phyloP scores from a whole-genome alignment of 495 filamentous ascomycete genomes.

The Annulohypoxylon maeteangense region DNA sequence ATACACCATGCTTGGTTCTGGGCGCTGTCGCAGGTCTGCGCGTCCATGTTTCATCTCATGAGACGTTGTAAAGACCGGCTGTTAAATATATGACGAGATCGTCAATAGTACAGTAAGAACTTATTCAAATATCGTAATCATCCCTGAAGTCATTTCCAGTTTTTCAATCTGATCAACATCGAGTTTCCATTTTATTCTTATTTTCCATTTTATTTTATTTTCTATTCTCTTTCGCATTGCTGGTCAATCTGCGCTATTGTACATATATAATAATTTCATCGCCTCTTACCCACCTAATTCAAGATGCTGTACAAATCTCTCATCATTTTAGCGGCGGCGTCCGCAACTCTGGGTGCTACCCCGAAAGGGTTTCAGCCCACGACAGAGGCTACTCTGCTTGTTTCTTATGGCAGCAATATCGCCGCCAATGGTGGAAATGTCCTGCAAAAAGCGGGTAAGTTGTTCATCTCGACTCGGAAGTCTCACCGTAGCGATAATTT shows the following conservation, averaged over 20 bases:
- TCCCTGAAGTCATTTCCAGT: slow-evolving; percentile 1
- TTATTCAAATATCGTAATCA: slow-evolving; percentile 36
- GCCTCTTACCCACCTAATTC: background rate
- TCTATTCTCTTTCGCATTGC: slow-evolving; percentile 35
- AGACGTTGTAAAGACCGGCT: slow-evolving; percentile 15
- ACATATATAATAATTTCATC: slow-evolving; percentile 16
- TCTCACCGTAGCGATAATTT: background rate
- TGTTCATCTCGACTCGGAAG: background rate
- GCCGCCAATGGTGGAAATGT: slow-evolving; percentile 48
- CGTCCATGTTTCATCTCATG: slow-evolving; percentile 34
- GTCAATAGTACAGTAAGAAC: slow-evolving; percentile 20
- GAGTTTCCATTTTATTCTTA: background rate
- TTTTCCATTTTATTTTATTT: background rate
- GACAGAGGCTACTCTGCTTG: slow-evolving; percentile 48
- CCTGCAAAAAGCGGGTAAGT: slow-evolving; percentile 48
- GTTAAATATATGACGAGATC: slow-evolving; percentile 15
- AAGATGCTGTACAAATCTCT: slow-evolving; percentile 51
- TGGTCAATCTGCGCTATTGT: slow-evolving; percentile 30
- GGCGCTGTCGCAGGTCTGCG: slow-evolving; percentile 41
- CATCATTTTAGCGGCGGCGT: slow-evolving; percentile 44
- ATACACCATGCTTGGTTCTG: slow-evolving; percentile 22
- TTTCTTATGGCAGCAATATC: slow-evolving; percentile 47
- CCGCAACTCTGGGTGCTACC: slow-evolving; percentile 48
- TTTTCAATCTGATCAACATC: slow-evolving; percentile 18
- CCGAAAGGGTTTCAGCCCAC: slow-evolving; percentile 52